These are phyloP conservation scores for Sarocladiaceae sp. DNA, from an alignment of 2,329 filamentous ascomycete genomes.

Conservation along the genomic window DNA sequence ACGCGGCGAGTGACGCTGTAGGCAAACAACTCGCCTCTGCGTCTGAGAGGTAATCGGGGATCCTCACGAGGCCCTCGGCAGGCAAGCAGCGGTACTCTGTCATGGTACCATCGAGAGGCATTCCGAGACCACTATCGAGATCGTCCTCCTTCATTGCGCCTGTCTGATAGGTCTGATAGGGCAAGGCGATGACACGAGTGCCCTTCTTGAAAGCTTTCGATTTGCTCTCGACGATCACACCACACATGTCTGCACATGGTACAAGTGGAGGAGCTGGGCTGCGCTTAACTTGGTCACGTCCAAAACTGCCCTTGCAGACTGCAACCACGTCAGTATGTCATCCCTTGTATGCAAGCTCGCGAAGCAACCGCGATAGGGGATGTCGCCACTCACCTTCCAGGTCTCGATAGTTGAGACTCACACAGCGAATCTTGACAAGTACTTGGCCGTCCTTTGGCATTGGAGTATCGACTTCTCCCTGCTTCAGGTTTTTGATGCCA, in stretches of 20 bases:
- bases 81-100: slow-evolving; percentile 17
- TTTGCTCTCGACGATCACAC: slow-evolving; percentile 8
- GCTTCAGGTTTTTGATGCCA: slow-evolving; percentile 9
- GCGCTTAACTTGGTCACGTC: background rate
- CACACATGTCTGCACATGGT: slow-evolving; percentile 9
- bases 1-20: slow-evolving; percentile 15
- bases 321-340: background rate
- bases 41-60: slow-evolving; percentile 15
- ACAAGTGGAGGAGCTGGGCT: slow-evolving; percentile 3
- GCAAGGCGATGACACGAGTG: slow-evolving; percentile 13
- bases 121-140: slow-evolving; percentile 10
- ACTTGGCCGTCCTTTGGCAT: slow-evolving; percentile 7
- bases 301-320: slow-evolving; percentile 11
- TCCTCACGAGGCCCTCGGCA: slow-evolving; percentile 13
- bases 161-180: slow-evolving; percentile 13
- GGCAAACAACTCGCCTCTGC: slow-evolving; percentile 16
- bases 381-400: slow-evolving; percentile 9
- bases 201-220: slow-evolving; percentile 12
- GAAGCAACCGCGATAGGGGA: background rate
- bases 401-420: slow-evolving; percentile 9
- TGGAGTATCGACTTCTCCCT: background rate
- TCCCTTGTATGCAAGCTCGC: too few relatives aligned
- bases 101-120: slow-evolving; percentile 10
- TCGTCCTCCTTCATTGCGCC: slow-evolving; percentile 12
- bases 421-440: slow-evolving; percentile 10